phyloP scores from a whole-genome alignment of 2,329 filamentous ascomycete species.

The Penicillium sp. region DNA sequence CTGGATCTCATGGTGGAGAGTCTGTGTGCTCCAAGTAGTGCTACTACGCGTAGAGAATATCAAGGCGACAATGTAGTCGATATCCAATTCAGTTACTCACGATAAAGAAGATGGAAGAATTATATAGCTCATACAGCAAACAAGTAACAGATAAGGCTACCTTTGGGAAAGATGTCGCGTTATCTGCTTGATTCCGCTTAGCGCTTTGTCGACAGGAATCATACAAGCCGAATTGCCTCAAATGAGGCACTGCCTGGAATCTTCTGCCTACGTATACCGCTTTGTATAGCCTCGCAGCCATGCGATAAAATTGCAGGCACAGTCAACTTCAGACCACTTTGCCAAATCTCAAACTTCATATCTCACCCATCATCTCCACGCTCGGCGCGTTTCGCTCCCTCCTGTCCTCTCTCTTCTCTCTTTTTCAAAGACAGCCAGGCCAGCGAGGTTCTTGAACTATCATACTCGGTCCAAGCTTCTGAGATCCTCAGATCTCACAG shows the following conservation, averaged over 20 bases:
- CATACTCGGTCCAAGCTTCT: not conserved
- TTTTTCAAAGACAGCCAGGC: not conserved
- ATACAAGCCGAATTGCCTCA: not conserved
- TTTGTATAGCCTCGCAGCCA: not conserved
- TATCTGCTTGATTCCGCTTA: not conserved
- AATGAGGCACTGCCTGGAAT: not conserved
- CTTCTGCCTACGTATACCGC: not conserved
- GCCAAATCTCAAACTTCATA: not conserved
- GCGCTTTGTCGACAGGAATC: not conserved
- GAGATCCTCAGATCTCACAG: not conserved
- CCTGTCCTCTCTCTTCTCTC: not conserved
- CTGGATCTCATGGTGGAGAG: too few species aligned
- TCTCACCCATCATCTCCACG: not conserved
- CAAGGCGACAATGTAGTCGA: not conserved
- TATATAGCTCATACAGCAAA: not conserved
- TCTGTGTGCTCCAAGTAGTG: too few species aligned
- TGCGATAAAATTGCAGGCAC: not conserved
- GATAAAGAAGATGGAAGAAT: not conserved
- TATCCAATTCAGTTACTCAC: not conserved
- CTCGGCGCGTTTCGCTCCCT: too few species aligned
- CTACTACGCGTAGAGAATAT: too few species aligned
- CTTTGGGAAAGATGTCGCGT: not conserved
- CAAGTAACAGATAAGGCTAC: not conserved
- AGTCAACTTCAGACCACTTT: not conserved
- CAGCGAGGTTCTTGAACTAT: not conserved